These are phyloP conservation scores for Thelephora terrestris DNA, from an alignment of 1,284 basidiomycete genomes.

Conservation along the genomic window DNA sequence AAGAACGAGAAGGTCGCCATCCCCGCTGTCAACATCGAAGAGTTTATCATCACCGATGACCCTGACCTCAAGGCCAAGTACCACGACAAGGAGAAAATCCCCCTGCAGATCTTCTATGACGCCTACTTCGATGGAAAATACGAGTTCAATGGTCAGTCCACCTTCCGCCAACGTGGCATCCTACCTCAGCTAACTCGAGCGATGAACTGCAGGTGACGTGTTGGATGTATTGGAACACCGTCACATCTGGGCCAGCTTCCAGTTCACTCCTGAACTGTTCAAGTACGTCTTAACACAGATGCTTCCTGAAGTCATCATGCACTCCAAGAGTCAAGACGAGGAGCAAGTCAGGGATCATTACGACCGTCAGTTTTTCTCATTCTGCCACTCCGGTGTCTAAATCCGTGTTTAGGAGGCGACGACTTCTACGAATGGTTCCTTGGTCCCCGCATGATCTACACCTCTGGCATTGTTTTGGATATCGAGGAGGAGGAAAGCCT, in stretches of 20 bases:
- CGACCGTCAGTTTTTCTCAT: conserved; percentile 56
- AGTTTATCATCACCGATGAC: conserved; percentile 91
- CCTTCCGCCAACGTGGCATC: conserved; percentile 6
- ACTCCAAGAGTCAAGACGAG: conserved; percentile 86
- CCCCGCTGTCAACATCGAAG: conserved; percentile 79
- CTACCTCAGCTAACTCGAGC: conserved; percentile 6
- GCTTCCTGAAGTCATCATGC: conserved; percentile 88
- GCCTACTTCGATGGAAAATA: conserved; percentile 96
- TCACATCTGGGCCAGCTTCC: conserved; percentile 93
- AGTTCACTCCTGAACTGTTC: conserved; percentile 81
- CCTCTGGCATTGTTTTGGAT: conserved; percentile 82
- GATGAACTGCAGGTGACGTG: conserved; percentile 62
- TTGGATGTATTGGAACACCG: conserved; percentile 90
- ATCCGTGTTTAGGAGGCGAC: conserved; percentile 51
- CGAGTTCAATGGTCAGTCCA: conserved; percentile 77
- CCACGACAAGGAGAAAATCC: conserved; percentile 82
- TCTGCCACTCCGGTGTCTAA: conserved; percentile 4
- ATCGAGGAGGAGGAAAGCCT: conserved; percentile 74
- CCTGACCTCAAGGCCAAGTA: conserved; percentile 71
- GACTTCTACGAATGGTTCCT: conserved; percentile 96
- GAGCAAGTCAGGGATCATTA: conserved; percentile 97
- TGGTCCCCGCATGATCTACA: conserved; percentile 96
- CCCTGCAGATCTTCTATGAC: conserved; percentile 97
- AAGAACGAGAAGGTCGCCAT: conserved; percentile 82
- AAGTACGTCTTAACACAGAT: conserved; percentile 88